Percentiles rank a stretch among this genome's conserved stretches.
Conservation (phyloP, 2,329 filamentous ascomycete genomes). For the Fusarium domesticum region DNA sequence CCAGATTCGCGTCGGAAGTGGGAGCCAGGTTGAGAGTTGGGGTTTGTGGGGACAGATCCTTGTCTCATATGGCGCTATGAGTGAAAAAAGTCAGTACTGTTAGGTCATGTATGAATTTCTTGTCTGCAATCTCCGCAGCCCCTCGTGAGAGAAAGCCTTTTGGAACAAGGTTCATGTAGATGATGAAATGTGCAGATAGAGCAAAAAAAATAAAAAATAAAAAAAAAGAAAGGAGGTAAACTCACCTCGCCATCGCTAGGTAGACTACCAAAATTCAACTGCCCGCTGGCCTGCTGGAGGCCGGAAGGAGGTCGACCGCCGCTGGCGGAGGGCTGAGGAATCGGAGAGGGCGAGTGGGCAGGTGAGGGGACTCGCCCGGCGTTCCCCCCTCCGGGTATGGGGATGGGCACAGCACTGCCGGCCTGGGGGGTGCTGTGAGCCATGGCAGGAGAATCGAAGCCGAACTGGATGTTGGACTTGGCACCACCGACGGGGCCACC, state of each 20-base stretch:
- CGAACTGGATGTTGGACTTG: constrained; percentile 75
- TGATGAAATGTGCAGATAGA: too few relatives aligned
- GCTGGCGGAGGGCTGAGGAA: constrained; percentile 79
- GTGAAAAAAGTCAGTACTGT: constrained; percentile 29
- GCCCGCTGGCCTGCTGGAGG: constrained; percentile 63
- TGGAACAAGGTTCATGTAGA: too few relatives aligned
- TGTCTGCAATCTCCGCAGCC: too few relatives aligned
- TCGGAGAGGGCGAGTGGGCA: constrained; percentile 85
- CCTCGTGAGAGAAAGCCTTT: too few relatives aligned
- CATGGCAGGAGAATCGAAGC: constrained; percentile 68
- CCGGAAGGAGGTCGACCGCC: constrained; percentile 83
- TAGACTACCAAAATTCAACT: constrained; percentile 81
- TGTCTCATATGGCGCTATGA: constrained; percentile 66
- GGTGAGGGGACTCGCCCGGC: constrained; percentile 73
- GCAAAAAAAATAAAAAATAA: constrained; percentile 7
- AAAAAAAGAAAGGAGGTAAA: constrained; percentile 9
- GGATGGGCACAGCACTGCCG: constrained; percentile 53
- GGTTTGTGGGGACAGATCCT: constrained; percentile 59
- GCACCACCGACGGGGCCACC: constrained; percentile 59
- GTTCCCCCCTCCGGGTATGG: constrained; percentile 60
- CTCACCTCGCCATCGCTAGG: constrained; percentile 75
- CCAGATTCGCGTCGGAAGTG: constrained; percentile 86
- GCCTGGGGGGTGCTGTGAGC: constrained; percentile 65
- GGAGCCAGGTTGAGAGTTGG: constrained; percentile 59
- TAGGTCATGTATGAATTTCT: too few relatives aligned